Percentiles rank a stretch among this genome's conserved stretches.
Conservation (phyloP, 2,329 filamentous ascomycete genomes). For the Arthrinium phaeospermum region DNA sequence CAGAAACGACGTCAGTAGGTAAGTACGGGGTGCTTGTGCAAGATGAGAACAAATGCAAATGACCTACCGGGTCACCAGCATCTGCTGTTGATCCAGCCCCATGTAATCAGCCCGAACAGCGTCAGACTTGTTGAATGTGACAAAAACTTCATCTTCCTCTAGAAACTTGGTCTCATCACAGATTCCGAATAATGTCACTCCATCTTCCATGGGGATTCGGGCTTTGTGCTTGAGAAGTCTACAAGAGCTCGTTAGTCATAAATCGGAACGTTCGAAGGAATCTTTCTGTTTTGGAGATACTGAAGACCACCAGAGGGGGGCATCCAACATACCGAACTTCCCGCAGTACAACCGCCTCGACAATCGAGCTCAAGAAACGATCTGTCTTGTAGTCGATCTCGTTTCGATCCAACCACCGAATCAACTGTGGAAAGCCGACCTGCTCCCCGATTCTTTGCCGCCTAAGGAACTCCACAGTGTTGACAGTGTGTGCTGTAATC, state of each 20-base stretch:
- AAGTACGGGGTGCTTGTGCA: too few relatives aligned
- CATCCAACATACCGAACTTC: slow-evolving; percentile 53
- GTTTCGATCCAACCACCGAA: slow-evolving; percentile 63
- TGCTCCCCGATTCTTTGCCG: slow-evolving; percentile 64
- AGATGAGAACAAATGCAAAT: not conserved
- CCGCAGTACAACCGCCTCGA: slow-evolving; percentile 73
- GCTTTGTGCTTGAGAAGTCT: slow-evolving; percentile 79
- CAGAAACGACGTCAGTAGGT: not conserved
- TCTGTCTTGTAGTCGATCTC: slow-evolving; percentile 71
- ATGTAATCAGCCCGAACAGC: slow-evolving; percentile 33
- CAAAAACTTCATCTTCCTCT: slow-evolving; percentile 70
- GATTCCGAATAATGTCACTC: slow-evolving; percentile 79
- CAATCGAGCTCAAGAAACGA: slow-evolving; percentile 69
- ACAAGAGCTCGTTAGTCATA: not conserved
- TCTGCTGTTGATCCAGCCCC: slow-evolving; percentile 43
- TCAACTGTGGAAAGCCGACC: slow-evolving; percentile 65
- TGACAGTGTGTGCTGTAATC: slow-evolving; percentile 62
- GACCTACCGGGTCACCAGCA: slow-evolving; percentile 65
- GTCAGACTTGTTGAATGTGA: slow-evolving; percentile 57
- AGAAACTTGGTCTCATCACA: slow-evolving; percentile 81
- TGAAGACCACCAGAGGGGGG: not conserved
- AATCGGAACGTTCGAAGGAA: not conserved
- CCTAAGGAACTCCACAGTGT: slow-evolving; percentile 71
- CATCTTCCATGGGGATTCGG: slow-evolving; percentile 72
- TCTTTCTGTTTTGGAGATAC: not conserved